Evolutionary conservation across 1,284 basidiomycete species (phyloP).

Genomic region (Sporisorium reilianum): DNA sequence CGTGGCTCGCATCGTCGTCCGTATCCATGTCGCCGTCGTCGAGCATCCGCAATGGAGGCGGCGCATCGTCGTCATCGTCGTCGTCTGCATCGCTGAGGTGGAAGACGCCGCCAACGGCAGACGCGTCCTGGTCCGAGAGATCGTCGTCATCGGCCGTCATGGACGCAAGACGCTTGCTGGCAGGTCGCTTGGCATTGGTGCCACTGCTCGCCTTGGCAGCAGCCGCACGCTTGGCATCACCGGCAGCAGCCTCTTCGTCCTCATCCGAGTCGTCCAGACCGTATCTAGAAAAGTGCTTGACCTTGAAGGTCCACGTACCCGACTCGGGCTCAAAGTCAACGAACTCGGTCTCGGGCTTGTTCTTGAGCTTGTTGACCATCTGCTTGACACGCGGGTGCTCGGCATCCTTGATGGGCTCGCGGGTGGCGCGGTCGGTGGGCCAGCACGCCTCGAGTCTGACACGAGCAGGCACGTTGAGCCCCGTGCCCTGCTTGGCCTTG

Average conservation of each 20-base stretch:
- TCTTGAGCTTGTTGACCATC: conserved; percentile 85
- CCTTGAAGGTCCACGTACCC: conserved; percentile 92
- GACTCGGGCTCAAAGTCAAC: conserved; percentile 82
- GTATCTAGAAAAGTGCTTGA: conserved; percentile 81
- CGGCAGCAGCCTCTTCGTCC: conserved; percentile 42
- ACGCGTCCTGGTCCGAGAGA: conserved; percentile 20
- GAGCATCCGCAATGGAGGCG: conserved; percentile 47
- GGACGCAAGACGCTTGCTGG: conserved; percentile 37
- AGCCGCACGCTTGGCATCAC: conserved; percentile 16
- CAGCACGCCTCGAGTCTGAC: conserved; percentile 87
- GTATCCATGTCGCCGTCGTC: conserved; percentile 46
- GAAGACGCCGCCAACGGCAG: conserved; percentile 15
- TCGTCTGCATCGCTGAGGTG: conserved; percentile 21
- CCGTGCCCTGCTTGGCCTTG: conserved; percentile 80
- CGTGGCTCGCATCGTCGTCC: conserved; percentile 46
- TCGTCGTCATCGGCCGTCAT: conserved; percentile 29
- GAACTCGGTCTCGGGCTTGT: conserved; percentile 87
- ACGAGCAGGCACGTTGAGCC: conserved; percentile 87
- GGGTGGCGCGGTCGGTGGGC: conserved; percentile 89
- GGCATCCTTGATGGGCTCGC: conserved; percentile 88
- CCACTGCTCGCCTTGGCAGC: conserved; percentile 22
- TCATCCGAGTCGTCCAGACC: conserved; percentile 68
- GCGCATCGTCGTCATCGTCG: conserved; percentile 49
- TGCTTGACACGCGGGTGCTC: conserved; percentile 78
- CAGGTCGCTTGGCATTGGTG: conserved; percentile 29